phyloP scores from a whole-genome alignment of 1,139 yeast genomes.

The Geotrichum histeridarum region DNA sequence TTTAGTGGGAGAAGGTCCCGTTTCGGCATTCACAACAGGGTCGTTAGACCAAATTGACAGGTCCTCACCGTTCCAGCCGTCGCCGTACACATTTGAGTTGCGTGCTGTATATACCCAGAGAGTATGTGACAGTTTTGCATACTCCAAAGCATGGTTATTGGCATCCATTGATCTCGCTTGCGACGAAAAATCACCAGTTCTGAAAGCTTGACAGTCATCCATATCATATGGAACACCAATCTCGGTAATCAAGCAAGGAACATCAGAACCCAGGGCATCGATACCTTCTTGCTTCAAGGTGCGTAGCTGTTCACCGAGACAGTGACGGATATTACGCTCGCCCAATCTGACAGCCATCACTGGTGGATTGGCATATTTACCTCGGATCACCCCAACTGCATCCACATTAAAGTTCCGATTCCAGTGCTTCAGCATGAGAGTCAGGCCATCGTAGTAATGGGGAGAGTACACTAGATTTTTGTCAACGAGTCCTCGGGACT shows the following conservation, averaged over 20 bases:
- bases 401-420: slow-evolving; percentile 57
- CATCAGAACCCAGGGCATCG: slow-evolving; percentile 32
- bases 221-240: slow-evolving; percentile 97
- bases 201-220: slow-evolving; percentile 70
- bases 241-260: slow-evolving; percentile 68
- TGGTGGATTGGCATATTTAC: slow-evolving; percentile 61
- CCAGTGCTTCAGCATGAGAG: slow-evolving; percentile 86
- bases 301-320: slow-evolving; percentile 59
- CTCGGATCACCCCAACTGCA: slow-evolving; percentile 84
- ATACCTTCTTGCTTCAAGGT: slow-evolving; percentile 60
- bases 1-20: not conserved
- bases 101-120: slow-evolving; percentile 78
- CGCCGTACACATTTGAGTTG: slow-evolving; percentile 81
- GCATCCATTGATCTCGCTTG: slow-evolving; percentile 87
- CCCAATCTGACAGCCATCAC: slow-evolving; percentile 76
- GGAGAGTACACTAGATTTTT: slow-evolving; percentile 65
- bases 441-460: slow-evolving; percentile 90
- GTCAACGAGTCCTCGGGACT: slow-evolving; percentile 37
- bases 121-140: slow-evolving; percentile 63
- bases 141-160: slow-evolving; percentile 69
- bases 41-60: slow-evolving; percentile 80
- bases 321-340: slow-evolving; percentile 67
- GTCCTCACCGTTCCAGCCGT: slow-evolving; percentile 89
- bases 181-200: slow-evolving; percentile 56
- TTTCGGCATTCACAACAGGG: slow-evolving; percentile 9